These are phyloP conservation scores for Elongisporangium senticosum DNA, from an alignment of 352 stramenopile species.

Conservation along the genomic window DNA sequence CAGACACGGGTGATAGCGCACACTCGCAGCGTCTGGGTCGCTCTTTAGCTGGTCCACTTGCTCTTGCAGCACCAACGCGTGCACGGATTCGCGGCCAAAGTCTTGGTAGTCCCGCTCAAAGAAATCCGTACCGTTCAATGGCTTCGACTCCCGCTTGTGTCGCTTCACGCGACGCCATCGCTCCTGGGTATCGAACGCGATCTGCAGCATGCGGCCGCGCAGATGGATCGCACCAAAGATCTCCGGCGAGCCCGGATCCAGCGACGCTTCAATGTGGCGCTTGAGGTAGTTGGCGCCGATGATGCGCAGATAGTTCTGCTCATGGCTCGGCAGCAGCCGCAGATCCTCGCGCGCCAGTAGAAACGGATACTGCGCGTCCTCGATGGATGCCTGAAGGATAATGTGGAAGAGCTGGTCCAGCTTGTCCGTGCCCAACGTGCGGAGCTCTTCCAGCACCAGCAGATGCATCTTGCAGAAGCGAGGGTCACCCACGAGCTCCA, in stretches of 20 bases:
- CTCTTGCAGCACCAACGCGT: conserved; percentile 27
- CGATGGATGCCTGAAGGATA: conserved; percentile 34
- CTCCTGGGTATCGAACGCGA: conserved; percentile 63
- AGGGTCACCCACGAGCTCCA: conserved; percentile 14
- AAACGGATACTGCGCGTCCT: conserved; percentile 58
- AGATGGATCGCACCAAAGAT: conserved; percentile 53
- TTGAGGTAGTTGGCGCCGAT: conserved; percentile 61
- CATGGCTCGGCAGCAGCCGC: conserved; percentile 24
- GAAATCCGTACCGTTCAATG: conserved; percentile 65
- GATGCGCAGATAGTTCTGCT: conserved; percentile 48
- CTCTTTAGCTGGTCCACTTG: conserved; percentile 1
- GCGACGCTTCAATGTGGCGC: conserved; percentile 31
- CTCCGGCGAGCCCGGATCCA: conserved; percentile 50
- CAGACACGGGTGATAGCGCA: conserved; percentile 39
- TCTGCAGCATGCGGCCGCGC: conserved; percentile 26
- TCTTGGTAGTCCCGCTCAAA: conserved; percentile 46
- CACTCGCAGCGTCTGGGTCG: not conserved
- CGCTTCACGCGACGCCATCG: conserved; percentile 63
- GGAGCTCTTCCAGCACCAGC: conserved; percentile 25
- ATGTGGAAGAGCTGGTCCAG: conserved; percentile 21
- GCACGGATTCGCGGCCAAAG: conserved; percentile 22
- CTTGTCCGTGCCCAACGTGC: conserved; percentile 12
- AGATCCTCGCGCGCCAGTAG: conserved; percentile 43
- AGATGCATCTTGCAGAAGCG: conserved; percentile 19
- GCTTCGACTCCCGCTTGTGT: conserved; percentile 43